phyloP scores from a whole-genome alignment of 2,329 filamentous ascomycete species.

The Cordyceps tenuipes region DNA sequence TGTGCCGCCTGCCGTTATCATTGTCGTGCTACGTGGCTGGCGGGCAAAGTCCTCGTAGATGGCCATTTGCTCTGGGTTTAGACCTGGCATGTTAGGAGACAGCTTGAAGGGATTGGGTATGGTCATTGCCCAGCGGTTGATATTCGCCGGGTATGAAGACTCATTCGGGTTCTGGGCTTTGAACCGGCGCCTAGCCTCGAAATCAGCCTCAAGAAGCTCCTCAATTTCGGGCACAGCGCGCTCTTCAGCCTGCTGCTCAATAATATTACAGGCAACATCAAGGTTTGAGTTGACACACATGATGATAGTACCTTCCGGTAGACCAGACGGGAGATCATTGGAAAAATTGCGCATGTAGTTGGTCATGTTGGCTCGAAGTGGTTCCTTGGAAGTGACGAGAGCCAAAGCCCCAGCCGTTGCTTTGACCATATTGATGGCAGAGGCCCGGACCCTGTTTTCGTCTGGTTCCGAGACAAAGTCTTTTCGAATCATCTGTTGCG shows the following conservation, averaged over 20 bases:
- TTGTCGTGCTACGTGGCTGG: conserved; percentile 59
- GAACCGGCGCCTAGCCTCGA: conserved; percentile 71
- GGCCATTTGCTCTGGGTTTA: conserved; percentile 86
- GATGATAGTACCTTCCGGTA: conserved; percentile 89
- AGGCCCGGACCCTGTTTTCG: conserved; percentile 74
- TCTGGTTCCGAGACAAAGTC: conserved; percentile 93
- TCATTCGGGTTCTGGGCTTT: conserved; percentile 69
- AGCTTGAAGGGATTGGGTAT: conserved; percentile 92
- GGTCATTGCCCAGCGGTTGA: conserved; percentile 87
- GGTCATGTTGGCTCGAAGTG: conserved; percentile 88
- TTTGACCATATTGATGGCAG: conserved; percentile 90
- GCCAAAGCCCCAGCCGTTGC: conserved; percentile 88
- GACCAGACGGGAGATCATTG: conserved; percentile 62
- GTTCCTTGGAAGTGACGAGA: conserved; percentile 96
- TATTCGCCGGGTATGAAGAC: conserved; percentile 70
- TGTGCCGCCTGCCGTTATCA: conserved; percentile 37
- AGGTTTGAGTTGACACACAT: conserved; percentile 99
- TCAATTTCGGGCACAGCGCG: conserved; percentile 92
- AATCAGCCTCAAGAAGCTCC: conserved; percentile 74
- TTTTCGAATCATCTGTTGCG: conserved; percentile 89
- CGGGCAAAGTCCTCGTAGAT: conserved; percentile 96
- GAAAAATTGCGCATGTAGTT: conserved; percentile 82
- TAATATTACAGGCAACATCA: conserved; percentile 84
- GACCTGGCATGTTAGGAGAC: conserved; percentile 56
- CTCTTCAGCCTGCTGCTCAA: conserved; percentile 92